Base-by-base conservation (phyloP, 352 stramenopile genomes). In the Phytopythium montanum region DNA sequence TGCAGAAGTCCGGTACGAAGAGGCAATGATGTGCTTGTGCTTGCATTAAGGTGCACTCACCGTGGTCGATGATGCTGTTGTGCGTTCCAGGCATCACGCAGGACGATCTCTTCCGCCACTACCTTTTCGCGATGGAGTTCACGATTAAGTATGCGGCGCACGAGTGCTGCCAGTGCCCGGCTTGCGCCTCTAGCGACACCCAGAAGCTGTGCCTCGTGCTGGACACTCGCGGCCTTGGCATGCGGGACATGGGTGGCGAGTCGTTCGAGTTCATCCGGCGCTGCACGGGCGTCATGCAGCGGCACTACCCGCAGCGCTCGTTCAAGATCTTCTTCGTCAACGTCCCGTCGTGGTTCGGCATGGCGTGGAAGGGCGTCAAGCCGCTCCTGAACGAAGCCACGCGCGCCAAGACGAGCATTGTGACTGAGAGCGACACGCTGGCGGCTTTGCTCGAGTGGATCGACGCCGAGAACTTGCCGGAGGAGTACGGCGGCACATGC, bases 251-350 rank as follows among this genome's bases (percentile, higher is more conserved):
- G 55, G 76, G 76, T 7, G 85, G 83, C 0, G 85, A 95, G 10
- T 68, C 69, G n/a, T 80, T 88, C 36, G 86, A 95, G 60, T 97
- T 95, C 60, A 79, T 96, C 9, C 76, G 85, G 9, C 65, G 72
- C n/a, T 90, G 81, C 53, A 90, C 84, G 1, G 79, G 84, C n/a
- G 79, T 87, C 58, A 93, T 96, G 76, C 83, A 94, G 61, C 72
- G 72, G 13, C 85, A 97, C 67, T 97, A 96, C 54, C 85, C 87
- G 19, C 86, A 96, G 69, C 76, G 85, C 6, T 96, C 84, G 44
- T 90, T 85, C 75, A 96, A 96, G 67, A 97, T 97, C 56, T 96
- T 96, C 60, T 82, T 97, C 45, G 72, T 97, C 46, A 97, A 97
- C 58, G 90, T 95, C 2, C 89, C 89, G 19, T 92, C 80, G 19